phyloP scores from a whole-genome alignment of 257 asterid species.

The Solanum medicagineum region DNA sequence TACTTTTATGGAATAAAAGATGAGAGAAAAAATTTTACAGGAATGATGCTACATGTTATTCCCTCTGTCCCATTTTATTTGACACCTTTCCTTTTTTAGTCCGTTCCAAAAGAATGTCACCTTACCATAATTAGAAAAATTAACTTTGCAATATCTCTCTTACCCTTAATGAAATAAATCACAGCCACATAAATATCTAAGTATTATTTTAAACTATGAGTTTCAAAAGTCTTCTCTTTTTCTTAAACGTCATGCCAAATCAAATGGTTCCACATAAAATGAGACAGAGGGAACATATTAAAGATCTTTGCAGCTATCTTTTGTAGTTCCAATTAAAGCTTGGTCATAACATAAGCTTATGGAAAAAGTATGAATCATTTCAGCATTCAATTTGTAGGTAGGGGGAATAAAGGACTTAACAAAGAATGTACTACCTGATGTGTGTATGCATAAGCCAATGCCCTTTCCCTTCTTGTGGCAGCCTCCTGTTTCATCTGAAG shows the following conservation, averaged over 20 bases:
- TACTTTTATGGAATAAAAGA: not conserved
- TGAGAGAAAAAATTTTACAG: not conserved
- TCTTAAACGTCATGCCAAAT: too few relatives aligned
- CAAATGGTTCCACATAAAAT: too few relatives aligned
- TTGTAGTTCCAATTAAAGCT: not conserved
- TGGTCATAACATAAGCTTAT: not conserved
- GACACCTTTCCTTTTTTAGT: too few relatives aligned
- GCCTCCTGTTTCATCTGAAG: slow-evolving; percentile 54
- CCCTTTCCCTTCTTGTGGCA: slow-evolving; percentile 67
- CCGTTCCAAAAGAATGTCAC: too few relatives aligned
- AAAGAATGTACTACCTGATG: slow-evolving; percentile 54
- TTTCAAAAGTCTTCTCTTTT: too few relatives aligned
- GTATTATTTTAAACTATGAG: too few relatives aligned
- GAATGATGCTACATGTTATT: not conserved
- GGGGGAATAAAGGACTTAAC: not conserved
- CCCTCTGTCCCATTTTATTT: too few relatives aligned
- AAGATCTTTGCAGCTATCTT: not conserved
- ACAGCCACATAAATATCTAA: too few relatives aligned
- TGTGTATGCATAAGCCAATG: slow-evolving; percentile 66
- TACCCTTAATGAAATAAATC: too few relatives aligned
- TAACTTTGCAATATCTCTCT: too few relatives aligned
- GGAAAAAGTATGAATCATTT: not conserved
- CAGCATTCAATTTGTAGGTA: not conserved
- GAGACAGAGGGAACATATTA: too few relatives aligned
- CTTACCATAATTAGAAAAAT: too few relatives aligned